phyloP scores from a whole-genome alignment of 495 filamentous ascomycete species.

The Lasiosphaeris hirsuta region DNA sequence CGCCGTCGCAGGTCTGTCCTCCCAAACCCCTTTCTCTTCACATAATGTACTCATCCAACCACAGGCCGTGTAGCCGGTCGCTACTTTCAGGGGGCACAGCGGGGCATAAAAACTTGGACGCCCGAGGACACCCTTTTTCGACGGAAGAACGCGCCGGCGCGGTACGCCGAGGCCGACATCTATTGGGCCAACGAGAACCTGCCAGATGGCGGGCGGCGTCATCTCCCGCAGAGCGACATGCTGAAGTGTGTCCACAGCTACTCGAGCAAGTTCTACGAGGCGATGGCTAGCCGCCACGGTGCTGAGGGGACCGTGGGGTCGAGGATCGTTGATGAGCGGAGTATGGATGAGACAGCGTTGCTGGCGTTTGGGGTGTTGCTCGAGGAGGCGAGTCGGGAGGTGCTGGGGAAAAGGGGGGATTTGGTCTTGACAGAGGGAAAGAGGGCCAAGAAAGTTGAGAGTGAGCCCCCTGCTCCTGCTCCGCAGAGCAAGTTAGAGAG shows the following conservation, averaged over 20 bases:
- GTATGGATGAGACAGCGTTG: constrained; percentile 82
- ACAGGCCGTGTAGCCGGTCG: constrained; percentile 44
- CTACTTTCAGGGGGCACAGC: too few species aligned
- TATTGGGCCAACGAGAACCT: constrained; percentile 58
- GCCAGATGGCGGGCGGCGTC: constrained; percentile 31
- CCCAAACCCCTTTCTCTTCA: background rate
- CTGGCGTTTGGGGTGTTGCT: constrained; percentile 77
- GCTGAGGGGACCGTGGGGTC: constrained; percentile 5
- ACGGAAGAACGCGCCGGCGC: constrained; percentile 53
- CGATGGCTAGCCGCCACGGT: constrained; percentile 30
- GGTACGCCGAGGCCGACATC: constrained; percentile 67
- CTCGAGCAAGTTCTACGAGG: constrained; percentile 65
- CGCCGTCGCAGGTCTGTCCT: constrained; percentile 66
- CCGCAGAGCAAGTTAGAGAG: background rate
- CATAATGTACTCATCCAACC: background rate
- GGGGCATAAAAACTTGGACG: constrained; percentile 18
- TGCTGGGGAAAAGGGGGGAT: constrained; percentile 68
- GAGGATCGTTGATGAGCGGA: constrained; percentile 50
- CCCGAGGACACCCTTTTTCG: constrained; percentile 78
- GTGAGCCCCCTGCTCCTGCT: too few species aligned
- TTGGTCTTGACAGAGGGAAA: constrained; percentile 68
- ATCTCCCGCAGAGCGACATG: constrained; percentile 68
- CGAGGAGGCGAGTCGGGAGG: constrained; percentile 67
- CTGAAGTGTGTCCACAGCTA: constrained; percentile 76
- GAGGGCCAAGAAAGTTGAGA: constrained; percentile 13